These are phyloP conservation scores for Collybiopsis confluens DNA, from an alignment of 768 basidiomycete species.

Conservation along the genomic window DNA sequence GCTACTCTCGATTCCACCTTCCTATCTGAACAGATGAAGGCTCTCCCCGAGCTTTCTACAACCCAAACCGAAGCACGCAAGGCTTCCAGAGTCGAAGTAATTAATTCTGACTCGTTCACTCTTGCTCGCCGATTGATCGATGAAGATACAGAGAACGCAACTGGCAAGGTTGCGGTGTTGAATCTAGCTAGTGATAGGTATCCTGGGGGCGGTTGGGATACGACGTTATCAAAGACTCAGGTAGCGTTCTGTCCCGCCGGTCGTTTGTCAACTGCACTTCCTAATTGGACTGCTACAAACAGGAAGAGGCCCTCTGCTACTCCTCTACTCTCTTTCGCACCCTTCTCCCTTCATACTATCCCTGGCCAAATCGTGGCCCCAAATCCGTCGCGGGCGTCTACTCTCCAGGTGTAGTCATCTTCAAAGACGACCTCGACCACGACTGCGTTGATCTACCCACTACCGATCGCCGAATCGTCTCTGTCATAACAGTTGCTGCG, in stretches of 20 bases:
- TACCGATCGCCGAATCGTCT: constrained; percentile 31
- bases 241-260: constrained; percentile 17
- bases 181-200: constrained; percentile 35
- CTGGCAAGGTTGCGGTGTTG: constrained; percentile 28
- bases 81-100: constrained; percentile 17
- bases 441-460: constrained; percentile 30
- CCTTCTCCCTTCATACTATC: constrained; percentile 35
- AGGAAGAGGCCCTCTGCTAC: constrained; percentile 48
- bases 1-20: constrained; percentile 27
- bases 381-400: constrained; percentile 35
- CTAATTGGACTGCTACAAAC: not conserved
- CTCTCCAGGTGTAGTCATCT: constrained; percentile 43
- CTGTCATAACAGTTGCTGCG: constrained; percentile 44
- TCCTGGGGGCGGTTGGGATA: constrained; percentile 29
- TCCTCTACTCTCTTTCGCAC: constrained; percentile 41
- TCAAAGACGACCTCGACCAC: constrained; percentile 42
- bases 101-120: constrained; percentile 35
- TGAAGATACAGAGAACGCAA: constrained; percentile 17
- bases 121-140: constrained; percentile 27
- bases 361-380: constrained; percentile 42
- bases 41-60: constrained; percentile 16
- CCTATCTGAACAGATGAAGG: constrained; percentile 20
- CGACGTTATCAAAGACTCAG: constrained; percentile 26
- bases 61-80: constrained; percentile 10
- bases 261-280: not conserved